Base-by-base conservation (phyloP, 495 filamentous ascomycete genomes). In the Ascobolus immersus region DNA sequence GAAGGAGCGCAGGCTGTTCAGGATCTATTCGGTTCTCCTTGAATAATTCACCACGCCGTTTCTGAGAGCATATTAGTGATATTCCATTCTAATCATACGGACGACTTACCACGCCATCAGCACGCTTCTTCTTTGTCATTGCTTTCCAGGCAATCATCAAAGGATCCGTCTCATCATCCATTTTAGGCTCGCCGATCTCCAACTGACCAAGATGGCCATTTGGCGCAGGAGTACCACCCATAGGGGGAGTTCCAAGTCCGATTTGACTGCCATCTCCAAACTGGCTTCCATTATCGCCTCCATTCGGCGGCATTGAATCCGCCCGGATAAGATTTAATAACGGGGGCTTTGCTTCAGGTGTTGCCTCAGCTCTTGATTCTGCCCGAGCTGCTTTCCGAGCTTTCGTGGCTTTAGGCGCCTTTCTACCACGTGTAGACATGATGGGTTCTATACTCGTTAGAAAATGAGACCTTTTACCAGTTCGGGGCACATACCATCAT, bases 111-210 rank as follows among this genome's bases (percentile, higher is more conserved):
- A 86, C 80, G 24, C 84, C 68, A 10, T 75, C 56, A n/a, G 86
- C 86, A 28, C 86, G 69, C 39, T 89, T 81, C 50, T 89, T 91
- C 54, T 93, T 93, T 2, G 86, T 99, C 23, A 92, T 77, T 50
- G 90, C 82, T 57, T 94, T 99, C 86, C 86, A 99, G 25, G 81
- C 77, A 48, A 89, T 89, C 56, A 82, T 91, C 43, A 90, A 82
- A 1, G 77, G 67, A 43, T 93, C 82, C 12, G 36, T 39, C 29
- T 49, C 42, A 28, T 50, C 47, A 24, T 49, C 46, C 26, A 49
- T 17, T 21, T 48, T 49, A 27, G 49, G 73, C 32, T 69, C 44
- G 29, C 75, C 73, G 17, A 56, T 49, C 38, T 69, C 47, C 42
- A 50, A 39, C 29, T 50, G 47, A 7, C 45, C 42, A 15, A 50